Evolutionary conservation across 2,329 filamentous ascomycete species (phyloP), one percentile per base, ranked within the genome.

Genomic region (Aspergillus bombycis): DNA sequence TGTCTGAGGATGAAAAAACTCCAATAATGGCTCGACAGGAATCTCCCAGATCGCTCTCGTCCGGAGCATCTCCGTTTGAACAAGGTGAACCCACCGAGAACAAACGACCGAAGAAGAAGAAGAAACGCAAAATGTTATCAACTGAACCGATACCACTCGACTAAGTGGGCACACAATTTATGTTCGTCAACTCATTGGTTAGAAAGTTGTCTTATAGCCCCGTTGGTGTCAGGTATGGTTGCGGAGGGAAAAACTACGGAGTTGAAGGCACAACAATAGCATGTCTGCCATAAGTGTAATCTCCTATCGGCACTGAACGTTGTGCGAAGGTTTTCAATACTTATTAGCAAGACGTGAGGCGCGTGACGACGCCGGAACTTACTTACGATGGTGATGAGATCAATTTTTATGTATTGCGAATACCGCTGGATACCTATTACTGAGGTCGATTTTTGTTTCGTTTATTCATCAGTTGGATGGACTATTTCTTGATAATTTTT

Each of bases 101-200:
- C 45, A 55, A 56, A 36, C 73, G 64, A 12, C 57, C 23, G 10
- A 62, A 65, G 56, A 71, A 70, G 48, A 67, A 65, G 57, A 66
- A 66, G 60, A 69, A 64, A 45, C 61, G 62, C 38, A 65, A 57
- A 46, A 23, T 62, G 12, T 28, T 41, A 32, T 30, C 26, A 14
- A 48, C 57, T 32, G 36, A 43, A 8, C 36, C 62, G 16, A 65
- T 67, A 23, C 32, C 43, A 2, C 34, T 63, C 30, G 67, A 67
- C 38, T 52, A 58, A 43, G 14, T n/a, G 26, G 19, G 30, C 16
- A 19, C n/a, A 34, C 12, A 21, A 23, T 3, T 12, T 54, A 10
- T 23, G 16, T 21, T 26, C 28, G n/a, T 21, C 5, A 19, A 30
- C 46, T 28, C 46, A 19, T 32, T 26, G 46, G 26, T 28, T 50